Evolutionary conservation across 495 filamentous ascomycete genomes (phyloP).

Genomic region (Lindgomyces ingoldianus): DNA sequence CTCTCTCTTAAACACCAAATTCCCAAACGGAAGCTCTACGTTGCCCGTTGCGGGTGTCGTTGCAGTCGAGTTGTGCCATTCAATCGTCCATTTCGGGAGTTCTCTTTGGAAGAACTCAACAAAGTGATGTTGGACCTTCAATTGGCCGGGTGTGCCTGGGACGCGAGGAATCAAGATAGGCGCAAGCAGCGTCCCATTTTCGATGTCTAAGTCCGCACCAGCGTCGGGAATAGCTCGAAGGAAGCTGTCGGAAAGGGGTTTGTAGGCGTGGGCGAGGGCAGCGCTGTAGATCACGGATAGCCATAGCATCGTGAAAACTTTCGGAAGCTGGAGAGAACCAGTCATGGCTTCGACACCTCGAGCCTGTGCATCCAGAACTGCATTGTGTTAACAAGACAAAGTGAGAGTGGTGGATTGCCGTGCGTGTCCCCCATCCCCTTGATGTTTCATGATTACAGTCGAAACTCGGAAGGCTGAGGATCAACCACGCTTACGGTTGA

Average conservation of each 20-base stretch:
- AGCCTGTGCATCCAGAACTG: not conserved
- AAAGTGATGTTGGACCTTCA: conserved; percentile 76
- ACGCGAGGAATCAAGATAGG: conserved; percentile 91
- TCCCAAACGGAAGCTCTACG: conserved; percentile 75
- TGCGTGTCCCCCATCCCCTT: conserved; percentile 6
- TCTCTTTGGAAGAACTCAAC: conserved; percentile 70
- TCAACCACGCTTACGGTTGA: not conserved
- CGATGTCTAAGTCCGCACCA: conserved; percentile 76
- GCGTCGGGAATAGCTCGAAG: conserved; percentile 67
- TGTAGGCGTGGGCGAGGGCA: conserved; percentile 59
- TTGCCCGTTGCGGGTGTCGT: conserved; percentile 72
- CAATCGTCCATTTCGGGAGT: conserved; percentile 76
- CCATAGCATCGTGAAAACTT: not conserved
- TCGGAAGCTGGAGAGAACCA: not conserved
- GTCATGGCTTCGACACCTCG: conserved; percentile 1
- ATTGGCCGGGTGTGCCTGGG: conserved; percentile 78
- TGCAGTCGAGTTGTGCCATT: conserved; percentile 83
- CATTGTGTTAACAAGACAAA: not conserved
- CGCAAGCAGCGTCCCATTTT: conserved; percentile 71
- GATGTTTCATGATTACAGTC: conserved; percentile 4
- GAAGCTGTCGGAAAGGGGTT: conserved; percentile 69
- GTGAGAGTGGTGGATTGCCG: not conserved
- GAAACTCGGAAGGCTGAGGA: not conserved
- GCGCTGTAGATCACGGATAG: not conserved
- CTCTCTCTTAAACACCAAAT: conserved; percentile 85